Base-by-base conservation (phyloP, 768 basidiomycete genomes). In the Amanita polypyramis region DNA sequence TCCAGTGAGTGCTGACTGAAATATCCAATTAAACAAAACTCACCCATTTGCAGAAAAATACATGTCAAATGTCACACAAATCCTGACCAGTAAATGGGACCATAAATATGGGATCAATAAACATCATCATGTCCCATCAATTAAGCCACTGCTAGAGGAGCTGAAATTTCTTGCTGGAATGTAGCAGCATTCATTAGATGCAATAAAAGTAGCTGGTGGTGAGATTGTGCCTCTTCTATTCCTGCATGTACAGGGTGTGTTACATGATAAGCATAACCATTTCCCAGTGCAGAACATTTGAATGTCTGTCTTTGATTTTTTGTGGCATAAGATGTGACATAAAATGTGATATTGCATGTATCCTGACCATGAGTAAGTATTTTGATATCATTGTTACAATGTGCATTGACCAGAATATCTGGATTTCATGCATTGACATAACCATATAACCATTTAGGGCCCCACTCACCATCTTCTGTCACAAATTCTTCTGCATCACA, bases 91-190 rank as follows among this genome's bases (percentile, higher is more conserved):
- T 66, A 69, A 0, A 74, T 56, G 0, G 61, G 50, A 0, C 46
- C 45, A 43, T 70, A 74, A 2, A 52, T 47, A 45, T 76, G 73
- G 0, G 68, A 74, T 0, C 19, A 19, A 21, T 61, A 68, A 0
- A 23, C 30, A 43, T 76, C 68, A 0, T 67, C 69, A 68, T 67
- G 72, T 2, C 66, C 68, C 70, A 73, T 71, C 0, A 75, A 53
- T 38, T 72, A 72, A 0, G 59, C 58, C 0, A 70, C 61, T 0
- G 73, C 65, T 62, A 68, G 63, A 1, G 67, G 66, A 0, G 55
- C 69, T 0, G 61, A 50, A 0, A 69, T 34, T 36, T 74, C 72
- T 47, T 70, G 69, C 40, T 70, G 61, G 0, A 52, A 34, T 39
- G 65, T 72, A 0, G 72, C 49, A 0, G 60, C 51, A 52, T 72